A percentile compares a stretch with the other conserved stretches of the same genome.
Evolutionary conservation across 768 basidiomycete species (phyloP).

Genomic region (Lentinus brumalis): DNA sequence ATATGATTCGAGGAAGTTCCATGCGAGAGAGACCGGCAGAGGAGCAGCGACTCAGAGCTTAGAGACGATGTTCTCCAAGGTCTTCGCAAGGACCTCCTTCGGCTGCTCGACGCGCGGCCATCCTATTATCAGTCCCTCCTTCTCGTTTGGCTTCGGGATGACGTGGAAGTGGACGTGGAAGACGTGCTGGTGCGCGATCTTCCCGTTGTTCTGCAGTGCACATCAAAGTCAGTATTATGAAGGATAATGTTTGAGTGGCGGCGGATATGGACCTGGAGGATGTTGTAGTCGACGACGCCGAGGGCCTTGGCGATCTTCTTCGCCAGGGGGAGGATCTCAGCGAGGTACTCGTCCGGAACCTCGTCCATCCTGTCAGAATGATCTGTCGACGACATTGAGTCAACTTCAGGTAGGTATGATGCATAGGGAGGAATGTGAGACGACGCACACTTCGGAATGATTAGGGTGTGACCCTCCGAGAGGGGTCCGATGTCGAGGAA

Average conservation of each 20-base stretch:
- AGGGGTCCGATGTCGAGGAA: slow-evolving; percentile 93
- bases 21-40: no score
- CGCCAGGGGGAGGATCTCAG: slow-evolving; percentile 74
- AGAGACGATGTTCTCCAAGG: slow-evolving; percentile 1
- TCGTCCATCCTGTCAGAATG: slow-evolving; percentile 86
- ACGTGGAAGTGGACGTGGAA: slow-evolving; percentile 92
- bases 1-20: no score
- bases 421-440: background rate
- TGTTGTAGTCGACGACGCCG: slow-evolving; percentile 78
- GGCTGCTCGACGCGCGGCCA: slow-evolving; percentile 57
- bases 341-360: slow-evolving; percentile 80
- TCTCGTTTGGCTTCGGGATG: slow-evolving; percentile 80
- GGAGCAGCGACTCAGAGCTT: background rate
- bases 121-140: slow-evolving; percentile 77
- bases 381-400: slow-evolving; percentile 44
- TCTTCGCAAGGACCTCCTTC: slow-evolving; percentile 6
- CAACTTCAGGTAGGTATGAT: background rate
- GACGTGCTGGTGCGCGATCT: slow-evolving; percentile 57
- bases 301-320: slow-evolving; percentile 85
- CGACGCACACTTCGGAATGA: slow-evolving; percentile 86
- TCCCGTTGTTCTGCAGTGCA: slow-evolving; percentile 62
- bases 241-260: background rate
- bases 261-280: slow-evolving; percentile 55
- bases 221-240: no score
- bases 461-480: slow-evolving; percentile 84